Conservation (phyloP, 352 stramenopile genomes). For the Pythium myriotylum region DNA sequence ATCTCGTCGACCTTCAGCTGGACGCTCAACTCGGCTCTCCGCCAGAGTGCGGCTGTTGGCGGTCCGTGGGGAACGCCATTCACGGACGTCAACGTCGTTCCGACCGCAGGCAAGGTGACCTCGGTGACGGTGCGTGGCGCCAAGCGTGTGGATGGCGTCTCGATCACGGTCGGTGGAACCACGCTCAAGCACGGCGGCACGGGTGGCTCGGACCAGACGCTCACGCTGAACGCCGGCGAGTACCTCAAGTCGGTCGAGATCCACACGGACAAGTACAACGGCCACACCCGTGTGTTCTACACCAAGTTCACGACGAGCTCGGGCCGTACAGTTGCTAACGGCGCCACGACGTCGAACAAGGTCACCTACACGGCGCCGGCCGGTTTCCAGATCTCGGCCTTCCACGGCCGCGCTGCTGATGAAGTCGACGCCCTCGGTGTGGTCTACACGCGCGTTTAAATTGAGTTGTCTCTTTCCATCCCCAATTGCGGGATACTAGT, state of each 20-base stretch:
- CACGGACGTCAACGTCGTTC: slow-evolving; percentile 34
- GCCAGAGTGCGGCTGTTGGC: slow-evolving; percentile 36
- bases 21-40: slow-evolving; percentile 30
- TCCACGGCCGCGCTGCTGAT: slow-evolving; percentile 47
- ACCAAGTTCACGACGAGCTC: slow-evolving; percentile 41
- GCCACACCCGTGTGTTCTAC: slow-evolving; percentile 48
- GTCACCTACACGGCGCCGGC: slow-evolving; percentile 38
- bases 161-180: slow-evolving; percentile 23
- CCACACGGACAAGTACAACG: slow-evolving; percentile 44
- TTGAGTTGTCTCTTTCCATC: no score
- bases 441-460: slow-evolving; percentile 40
- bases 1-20: slow-evolving; percentile 47
- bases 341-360: slow-evolving; percentile 30
- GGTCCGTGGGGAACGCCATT: slow-evolving; percentile 42
- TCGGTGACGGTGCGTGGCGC: slow-evolving; percentile 35
- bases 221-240: slow-evolving; percentile 40
- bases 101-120: slow-evolving; percentile 28
- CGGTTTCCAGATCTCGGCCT: slow-evolving; percentile 53
- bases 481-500: no score
- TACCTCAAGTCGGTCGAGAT: slow-evolving; percentile 48
- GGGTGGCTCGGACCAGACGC: slow-evolving; percentile 36
- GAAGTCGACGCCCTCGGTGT: slow-evolving; percentile 47
- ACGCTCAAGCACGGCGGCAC: slow-evolving; percentile 40
- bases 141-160: slow-evolving; percentile 42
- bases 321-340: slow-evolving; percentile 1